A percentile compares a stretch with the other conserved stretches of the same genome.
These are phyloP conservation scores for Discostella pseudostelligera DNA, from an alignment of 108 stramenopile species.

Conservation along the genomic window DNA sequence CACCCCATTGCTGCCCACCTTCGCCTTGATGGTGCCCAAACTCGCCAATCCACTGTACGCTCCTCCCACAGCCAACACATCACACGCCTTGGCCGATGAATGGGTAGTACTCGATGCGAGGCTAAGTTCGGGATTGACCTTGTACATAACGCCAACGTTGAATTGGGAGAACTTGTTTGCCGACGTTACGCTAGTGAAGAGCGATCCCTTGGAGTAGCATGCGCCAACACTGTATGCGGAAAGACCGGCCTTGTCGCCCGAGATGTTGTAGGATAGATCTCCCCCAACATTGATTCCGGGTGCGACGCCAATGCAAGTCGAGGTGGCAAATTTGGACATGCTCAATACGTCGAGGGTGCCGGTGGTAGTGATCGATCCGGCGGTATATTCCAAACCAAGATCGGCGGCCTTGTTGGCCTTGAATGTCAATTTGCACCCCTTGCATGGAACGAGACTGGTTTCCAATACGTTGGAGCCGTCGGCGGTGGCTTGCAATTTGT, in stretches of 20 bases:
- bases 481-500: conserved; percentile 85
- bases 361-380: conserved; percentile 74
- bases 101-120: conserved; percentile 82
- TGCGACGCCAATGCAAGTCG: conserved; percentile 72
- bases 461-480: conserved; percentile 84
- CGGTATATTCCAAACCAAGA: conserved; percentile 83
- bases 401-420: conserved; percentile 90
- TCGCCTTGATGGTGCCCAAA: conserved; percentile 87
- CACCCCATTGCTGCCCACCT: conserved; percentile 73
- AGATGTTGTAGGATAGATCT: conserved; percentile 82
- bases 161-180: conserved; percentile 73
- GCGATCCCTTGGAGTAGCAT: conserved; percentile 75
- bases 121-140: conserved; percentile 75
- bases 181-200: conserved; percentile 75
- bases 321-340: conserved; percentile 80
- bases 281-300: conserved; percentile 83
- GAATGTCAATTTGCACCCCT: conserved; percentile 81
- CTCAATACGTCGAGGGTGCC: conserved; percentile 79
- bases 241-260: conserved; percentile 72
- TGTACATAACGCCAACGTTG: conserved; percentile 84
- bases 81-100: conserved; percentile 67
- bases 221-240: conserved; percentile 81
- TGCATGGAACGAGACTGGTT: conserved; percentile 74
- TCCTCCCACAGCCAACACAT: conserved; percentile 71
- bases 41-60: conserved; percentile 63